Evolutionary conservation across 768 basidiomycete species (phyloP), one percentile per base, ranked within the genome.

Genomic region (Psilocybe azurescens): DNA sequence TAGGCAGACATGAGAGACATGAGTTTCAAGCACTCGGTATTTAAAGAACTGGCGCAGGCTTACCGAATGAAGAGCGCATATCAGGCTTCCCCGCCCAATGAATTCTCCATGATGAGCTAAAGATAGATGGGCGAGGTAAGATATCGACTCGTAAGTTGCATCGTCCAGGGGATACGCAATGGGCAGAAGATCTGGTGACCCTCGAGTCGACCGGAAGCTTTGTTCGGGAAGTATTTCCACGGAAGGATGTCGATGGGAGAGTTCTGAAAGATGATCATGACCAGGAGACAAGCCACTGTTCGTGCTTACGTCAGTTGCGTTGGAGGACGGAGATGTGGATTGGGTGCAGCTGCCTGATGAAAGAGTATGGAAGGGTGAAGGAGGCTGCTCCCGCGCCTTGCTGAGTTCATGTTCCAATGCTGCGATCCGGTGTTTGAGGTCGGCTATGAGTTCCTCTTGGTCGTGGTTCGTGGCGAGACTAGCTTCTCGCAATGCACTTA

Each of bases 101-200:
- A 75, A 83, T 67, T 86, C 83, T 11, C 81, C 81, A 56, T 79
- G 77, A 61, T 83, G 78, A 5, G 78, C 81, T 14, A 84, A 54
- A 11, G 81, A 80, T 8, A 82, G 71, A 30, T 82, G 78, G 2
- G 82, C 77, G 28, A 83, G 67, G 3, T 74, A 70, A 11, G 79
- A 78, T 0, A 79, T 79, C 11, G 77, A 76, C 29, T 77, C 70
- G 57, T 81, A 82, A 30, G 77, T 71, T n/a, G 73, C 60, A 41
- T 74, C 74, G 32, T 76, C 69, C 38, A 79, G 59, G 52, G 69
- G 61, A 28, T 39, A 30, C 5, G 59, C 49, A 3, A 62, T 44
- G 32, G 53, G 57, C 18, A 44, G 47, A 53, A 63, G 44, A 9
- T 58, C 54, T 39, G 52, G 53, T 47, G 56, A 62, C 16, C 39